phyloP scores from a whole-genome alignment of 129 eudicot genomes.

The Smallanthus sonchifolius region DNA sequence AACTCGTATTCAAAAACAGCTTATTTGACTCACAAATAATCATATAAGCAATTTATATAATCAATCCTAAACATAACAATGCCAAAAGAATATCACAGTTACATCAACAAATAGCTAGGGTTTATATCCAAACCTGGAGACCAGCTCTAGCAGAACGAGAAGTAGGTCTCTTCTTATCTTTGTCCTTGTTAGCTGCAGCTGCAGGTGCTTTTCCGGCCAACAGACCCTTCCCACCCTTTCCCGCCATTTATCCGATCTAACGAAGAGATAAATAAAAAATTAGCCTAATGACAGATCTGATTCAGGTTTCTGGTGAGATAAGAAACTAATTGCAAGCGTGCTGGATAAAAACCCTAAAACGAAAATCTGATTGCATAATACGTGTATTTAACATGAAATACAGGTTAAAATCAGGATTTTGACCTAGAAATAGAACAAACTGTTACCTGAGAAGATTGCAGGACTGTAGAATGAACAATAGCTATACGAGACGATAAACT shows the following conservation, averaged over 20 bases:
- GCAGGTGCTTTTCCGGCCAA: conserved; percentile 64
- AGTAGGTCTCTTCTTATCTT: conserved; percentile 61
- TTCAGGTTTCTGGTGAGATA: not conserved
- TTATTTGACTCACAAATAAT: not conserved
- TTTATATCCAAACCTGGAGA: conserved; percentile 43
- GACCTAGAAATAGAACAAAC: not conserved
- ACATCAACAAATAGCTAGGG: not conserved
- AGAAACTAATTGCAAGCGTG: not conserved
- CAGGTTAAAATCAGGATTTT: not conserved
- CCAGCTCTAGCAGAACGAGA: conserved; percentile 71
- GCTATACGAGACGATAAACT: not conserved
- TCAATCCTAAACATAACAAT: not conserved
- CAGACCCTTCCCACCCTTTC: conserved; percentile 80
- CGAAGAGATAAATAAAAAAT: not conserved
- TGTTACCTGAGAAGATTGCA: not conserved
- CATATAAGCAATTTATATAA: not conserved
- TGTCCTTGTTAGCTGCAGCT: conserved; percentile 50
- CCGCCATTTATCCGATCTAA: conserved; percentile 46
- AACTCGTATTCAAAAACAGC: not conserved
- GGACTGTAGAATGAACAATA: not conserved
- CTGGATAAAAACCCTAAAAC: not conserved
- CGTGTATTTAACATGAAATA: not conserved
- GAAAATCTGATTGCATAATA: not conserved
- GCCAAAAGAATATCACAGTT: not conserved
- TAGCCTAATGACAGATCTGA: not conserved